Evolutionary conservation across 2,329 filamentous ascomycete genomes (phyloP).

Genomic region (Xylariaceae sp.): DNA sequence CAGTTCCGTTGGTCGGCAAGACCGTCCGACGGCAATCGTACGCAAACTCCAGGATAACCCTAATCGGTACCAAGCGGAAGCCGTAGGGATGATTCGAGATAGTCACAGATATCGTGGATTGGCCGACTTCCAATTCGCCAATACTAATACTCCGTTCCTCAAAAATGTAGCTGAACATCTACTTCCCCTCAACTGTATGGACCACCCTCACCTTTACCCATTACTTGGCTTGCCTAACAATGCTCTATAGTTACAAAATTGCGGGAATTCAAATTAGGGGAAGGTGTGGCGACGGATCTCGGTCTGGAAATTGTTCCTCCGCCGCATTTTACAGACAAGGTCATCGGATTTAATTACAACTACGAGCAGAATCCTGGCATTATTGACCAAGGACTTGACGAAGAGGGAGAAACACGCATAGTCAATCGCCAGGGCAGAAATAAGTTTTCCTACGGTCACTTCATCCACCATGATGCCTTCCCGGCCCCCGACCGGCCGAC

Average conservation of each 20-base stretch:
- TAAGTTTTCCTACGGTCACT: conserved; percentile 51
- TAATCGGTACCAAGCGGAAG: conserved; percentile 59
- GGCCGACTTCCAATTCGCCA: conserved; percentile 81
- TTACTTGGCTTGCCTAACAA: conserved; percentile 18
- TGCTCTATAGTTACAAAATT: conserved; percentile 42
- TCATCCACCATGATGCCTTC: conserved; percentile 55
- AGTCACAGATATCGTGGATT: conserved; percentile 83
- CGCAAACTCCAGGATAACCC: conserved; percentile 66
- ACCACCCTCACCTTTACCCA: not conserved
- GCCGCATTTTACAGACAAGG: conserved; percentile 68
- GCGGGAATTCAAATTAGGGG: conserved; percentile 60
- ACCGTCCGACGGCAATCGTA: conserved; percentile 51
- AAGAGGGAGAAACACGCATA: conserved; percentile 45
- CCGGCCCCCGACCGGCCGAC: conserved; percentile 58
- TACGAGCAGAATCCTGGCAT: conserved; percentile 85
- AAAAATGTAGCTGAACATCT: conserved; percentile 65
- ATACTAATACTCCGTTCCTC: conserved; percentile 62
- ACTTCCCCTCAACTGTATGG: conserved; percentile 62
- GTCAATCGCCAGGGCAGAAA: conserved; percentile 54
- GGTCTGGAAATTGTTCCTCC: conserved; percentile 72
- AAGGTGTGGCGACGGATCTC: conserved; percentile 52
- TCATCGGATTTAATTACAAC: conserved; percentile 69
- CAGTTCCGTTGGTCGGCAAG: conserved; percentile 42
- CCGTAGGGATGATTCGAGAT: conserved; percentile 66
- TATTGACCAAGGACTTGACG: conserved; percentile 52